Conservation (phyloP, 495 filamentous ascomycete genomes). For the Glonium stellatum region DNA sequence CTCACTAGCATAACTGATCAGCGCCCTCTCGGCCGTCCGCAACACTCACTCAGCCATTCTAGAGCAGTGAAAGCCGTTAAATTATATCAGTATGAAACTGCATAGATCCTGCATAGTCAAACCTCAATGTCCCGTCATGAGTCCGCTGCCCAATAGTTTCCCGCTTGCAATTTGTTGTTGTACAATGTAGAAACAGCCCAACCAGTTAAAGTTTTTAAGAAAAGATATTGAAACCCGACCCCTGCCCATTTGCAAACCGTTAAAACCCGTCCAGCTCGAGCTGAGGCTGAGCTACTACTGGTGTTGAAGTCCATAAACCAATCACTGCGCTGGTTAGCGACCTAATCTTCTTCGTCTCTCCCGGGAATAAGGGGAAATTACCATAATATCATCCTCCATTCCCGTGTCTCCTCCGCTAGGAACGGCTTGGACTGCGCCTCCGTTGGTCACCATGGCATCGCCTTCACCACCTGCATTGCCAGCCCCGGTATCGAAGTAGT, state of each 20-base stretch:
- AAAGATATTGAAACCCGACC: background rate
- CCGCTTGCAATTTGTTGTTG: background rate
- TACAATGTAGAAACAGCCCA: background rate
- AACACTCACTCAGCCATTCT: too few species aligned
- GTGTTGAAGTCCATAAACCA: background rate
- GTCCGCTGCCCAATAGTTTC: background rate
- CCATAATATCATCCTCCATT: constrained; percentile 33
- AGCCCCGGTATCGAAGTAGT: constrained; percentile 62
- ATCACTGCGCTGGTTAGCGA: background rate
- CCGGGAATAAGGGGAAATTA: background rate
- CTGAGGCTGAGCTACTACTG: background rate
- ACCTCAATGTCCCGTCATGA: background rate
- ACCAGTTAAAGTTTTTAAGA: background rate
- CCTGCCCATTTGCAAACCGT: background rate
- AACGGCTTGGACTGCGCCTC: constrained; percentile 12
- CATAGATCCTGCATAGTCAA: background rate
- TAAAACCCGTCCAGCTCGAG: background rate
- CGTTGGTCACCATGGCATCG: constrained; percentile 38
- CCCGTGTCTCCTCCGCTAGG: constrained; percentile 25
- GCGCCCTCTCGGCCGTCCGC: too few species aligned
- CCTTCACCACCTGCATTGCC: constrained; percentile 32
- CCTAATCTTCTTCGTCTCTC: background rate
- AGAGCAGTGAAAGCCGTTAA: background rate
- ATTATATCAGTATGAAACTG: background rate
- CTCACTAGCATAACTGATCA: too few species aligned